Base-by-base conservation (phyloP, 2,329 filamentous ascomycete species). In the Trichoderma atroviride region DNA sequence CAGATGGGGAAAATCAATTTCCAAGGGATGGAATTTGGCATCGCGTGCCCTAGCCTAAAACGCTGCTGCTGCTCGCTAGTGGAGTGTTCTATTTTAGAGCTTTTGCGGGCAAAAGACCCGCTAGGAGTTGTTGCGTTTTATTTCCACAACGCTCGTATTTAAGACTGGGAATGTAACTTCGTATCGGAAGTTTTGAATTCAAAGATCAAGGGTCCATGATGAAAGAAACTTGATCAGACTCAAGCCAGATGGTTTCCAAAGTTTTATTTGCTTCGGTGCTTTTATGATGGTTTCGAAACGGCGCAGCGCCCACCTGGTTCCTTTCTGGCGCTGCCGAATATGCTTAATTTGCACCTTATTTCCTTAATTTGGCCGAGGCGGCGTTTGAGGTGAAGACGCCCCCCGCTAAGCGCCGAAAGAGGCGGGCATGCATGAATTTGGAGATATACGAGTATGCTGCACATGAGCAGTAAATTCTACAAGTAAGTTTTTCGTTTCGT, bases 331-430 rank as follows among this genome's bases (percentile, higher is more conserved):
- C 43, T 27, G 14, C 62, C 62, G 33, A 22, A 22, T 66, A 66
- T 66, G 62, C 62, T 58, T 66, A 56, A 66, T 66, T 31, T 60
- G 13, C 57, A 52, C 33, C 22, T 52, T 31, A 31, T 53, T 55
- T 57, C 24, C 19, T 53, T 33, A 53, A 55, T 61, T 61, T 58
- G 22, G 37, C 24, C 31, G 22, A 31, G 29, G 33, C 2, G 27
- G 27, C 22, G 37, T 40, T 40, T 40, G 37, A 40, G 37, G 16
- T 19, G 37, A 7, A 6, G 16, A 31, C 29, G 27, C 4, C 2
- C 37, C 65, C 47, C 61, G 61, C 61, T 33, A 53, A 27, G 19
- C 19, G 19, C 24, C 16, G 40, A 29, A 55, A 52, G 60, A 53
- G 33, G 52, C 13, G 43, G 33, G 16, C 7, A 37, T 52, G 43